phyloP scores from a whole-genome alignment of 169 alveolate species.

The Eimeria sp. region DNA sequence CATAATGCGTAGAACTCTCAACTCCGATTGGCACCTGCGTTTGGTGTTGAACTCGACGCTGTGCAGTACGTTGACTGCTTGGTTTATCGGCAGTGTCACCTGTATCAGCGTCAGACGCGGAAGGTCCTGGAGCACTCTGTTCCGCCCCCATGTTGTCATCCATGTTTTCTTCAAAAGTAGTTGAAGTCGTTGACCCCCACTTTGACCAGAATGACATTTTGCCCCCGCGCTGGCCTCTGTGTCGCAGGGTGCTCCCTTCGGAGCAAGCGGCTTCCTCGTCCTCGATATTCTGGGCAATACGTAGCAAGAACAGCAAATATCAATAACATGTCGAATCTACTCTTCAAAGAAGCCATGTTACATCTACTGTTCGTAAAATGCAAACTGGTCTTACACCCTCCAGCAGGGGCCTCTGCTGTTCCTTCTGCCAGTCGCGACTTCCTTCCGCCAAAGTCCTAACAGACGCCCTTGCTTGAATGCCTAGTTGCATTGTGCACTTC shows the following conservation, averaged over 20 bases:
- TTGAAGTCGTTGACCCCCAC: neutral
- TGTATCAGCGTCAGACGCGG: neutral
- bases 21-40: neutral
- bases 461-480: too few relatives aligned
- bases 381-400: neutral
- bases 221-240: neutral
- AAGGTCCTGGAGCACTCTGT: neutral
- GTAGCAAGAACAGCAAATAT: neutral
- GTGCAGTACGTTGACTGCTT: neutral
- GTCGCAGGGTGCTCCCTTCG: neutral
- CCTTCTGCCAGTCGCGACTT: neutral
- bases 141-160: neutral
- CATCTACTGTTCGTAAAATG: neutral
- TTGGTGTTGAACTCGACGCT: neutral
- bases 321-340: neutral
- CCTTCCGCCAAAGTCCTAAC: conserved; percentile 2
- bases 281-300: neutral
- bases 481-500: neutral
- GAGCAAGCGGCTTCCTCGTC: neutral
- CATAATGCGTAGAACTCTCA: neutral
- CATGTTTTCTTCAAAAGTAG: neutral
- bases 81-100: neutral
- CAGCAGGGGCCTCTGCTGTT: neutral
- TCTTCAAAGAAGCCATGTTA: neutral
- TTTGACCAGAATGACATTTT: neutral